Evolutionary conservation across 2,329 filamentous ascomycete species (phyloP).

Genomic region (Cytospora piceicola): DNA sequence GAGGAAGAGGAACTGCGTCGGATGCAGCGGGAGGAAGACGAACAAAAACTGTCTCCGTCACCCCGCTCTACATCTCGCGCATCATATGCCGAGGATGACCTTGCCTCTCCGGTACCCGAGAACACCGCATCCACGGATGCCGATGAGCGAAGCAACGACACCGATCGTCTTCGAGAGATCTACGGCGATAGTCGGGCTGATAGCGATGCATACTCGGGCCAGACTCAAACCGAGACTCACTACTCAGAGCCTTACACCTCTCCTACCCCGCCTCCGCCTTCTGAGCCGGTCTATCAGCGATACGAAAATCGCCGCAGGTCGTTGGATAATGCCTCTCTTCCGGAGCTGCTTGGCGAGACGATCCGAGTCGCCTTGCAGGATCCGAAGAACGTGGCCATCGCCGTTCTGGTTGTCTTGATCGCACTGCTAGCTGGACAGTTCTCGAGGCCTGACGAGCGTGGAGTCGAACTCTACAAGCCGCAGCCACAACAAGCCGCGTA

Average conservation of each 20-base stretch:
- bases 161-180: conserved; percentile 58
- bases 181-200: conserved; percentile 46
- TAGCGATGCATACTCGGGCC: background rate
- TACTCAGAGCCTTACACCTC: conserved; percentile 35
- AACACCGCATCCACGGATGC: conserved; percentile 20
- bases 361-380: conserved; percentile 59
- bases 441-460: conserved; percentile 37
- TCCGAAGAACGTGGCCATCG: conserved; percentile 63
- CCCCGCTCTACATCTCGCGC: conserved; percentile 30
- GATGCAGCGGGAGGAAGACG: conserved; percentile 37
- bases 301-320: conserved; percentile 37
- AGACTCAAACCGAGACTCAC: conserved; percentile 3
- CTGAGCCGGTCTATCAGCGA: conserved; percentile 39
- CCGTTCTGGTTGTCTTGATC: conserved; percentile 57
- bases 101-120: conserved; percentile 18
- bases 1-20: conserved; percentile 30
- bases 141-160: conserved; percentile 47
- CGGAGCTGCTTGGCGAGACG: conserved; percentile 58
- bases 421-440: conserved; percentile 49
- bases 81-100: conserved; percentile 28
- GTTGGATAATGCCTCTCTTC: conserved; percentile 53
- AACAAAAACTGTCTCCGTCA: conserved; percentile 34
- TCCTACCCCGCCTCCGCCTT: conserved; percentile 35
- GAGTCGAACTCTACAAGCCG: conserved; percentile 29
- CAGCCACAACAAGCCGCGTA: conserved; percentile 18